Percentiles rank a stretch among this genome's conserved stretches.
phyloP scores from a whole-genome alignment of 129 eudicot genomes.

The Pulicaria dysenterica region DNA sequence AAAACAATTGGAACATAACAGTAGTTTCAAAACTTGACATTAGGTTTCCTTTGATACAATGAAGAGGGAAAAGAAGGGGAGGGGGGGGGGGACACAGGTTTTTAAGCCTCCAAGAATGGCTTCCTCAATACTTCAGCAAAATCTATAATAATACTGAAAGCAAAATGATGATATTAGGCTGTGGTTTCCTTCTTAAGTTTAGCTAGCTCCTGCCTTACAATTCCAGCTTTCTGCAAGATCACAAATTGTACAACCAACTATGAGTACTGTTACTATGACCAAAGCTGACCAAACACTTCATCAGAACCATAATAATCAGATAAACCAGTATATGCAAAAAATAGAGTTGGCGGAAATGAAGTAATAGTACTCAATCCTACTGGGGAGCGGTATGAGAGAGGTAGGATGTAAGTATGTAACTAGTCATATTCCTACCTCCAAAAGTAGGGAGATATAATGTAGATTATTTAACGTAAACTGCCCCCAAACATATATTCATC shows the following conservation, averaged over 20 bases:
- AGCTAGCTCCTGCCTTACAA: conserved; percentile 55
- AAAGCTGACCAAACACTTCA: neutral
- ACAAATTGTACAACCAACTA: conserved; percentile 13
- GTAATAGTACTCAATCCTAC: too few species aligned
- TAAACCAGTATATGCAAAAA: too few species aligned
- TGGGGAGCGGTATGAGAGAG: too few species aligned
- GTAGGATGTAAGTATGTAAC: too few species aligned
- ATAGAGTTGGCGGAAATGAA: too few species aligned
- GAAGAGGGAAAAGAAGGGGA: too few species aligned
- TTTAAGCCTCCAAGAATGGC: conserved; percentile 25
- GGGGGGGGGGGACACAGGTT: neutral
- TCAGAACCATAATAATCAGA: too few species aligned
- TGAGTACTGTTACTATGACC: neutral
- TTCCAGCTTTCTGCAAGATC: conserved; percentile 53
- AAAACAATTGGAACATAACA: neutral
- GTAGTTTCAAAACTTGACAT: conserved; percentile 1
- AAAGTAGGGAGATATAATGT: too few species aligned
- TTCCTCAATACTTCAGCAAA: conserved; percentile 24
- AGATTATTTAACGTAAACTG: too few species aligned
- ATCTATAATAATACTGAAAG: neutral
- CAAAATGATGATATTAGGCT: conserved; percentile 25
- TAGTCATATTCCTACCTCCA: too few species aligned
- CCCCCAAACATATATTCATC: too few species aligned
- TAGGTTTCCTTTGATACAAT: conserved; percentile 24
- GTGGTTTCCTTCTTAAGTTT: conserved; percentile 50